These are phyloP conservation scores for Lentinula sp. DNA, from an alignment of 768 basidiomycete species.

Conservation along the genomic window DNA sequence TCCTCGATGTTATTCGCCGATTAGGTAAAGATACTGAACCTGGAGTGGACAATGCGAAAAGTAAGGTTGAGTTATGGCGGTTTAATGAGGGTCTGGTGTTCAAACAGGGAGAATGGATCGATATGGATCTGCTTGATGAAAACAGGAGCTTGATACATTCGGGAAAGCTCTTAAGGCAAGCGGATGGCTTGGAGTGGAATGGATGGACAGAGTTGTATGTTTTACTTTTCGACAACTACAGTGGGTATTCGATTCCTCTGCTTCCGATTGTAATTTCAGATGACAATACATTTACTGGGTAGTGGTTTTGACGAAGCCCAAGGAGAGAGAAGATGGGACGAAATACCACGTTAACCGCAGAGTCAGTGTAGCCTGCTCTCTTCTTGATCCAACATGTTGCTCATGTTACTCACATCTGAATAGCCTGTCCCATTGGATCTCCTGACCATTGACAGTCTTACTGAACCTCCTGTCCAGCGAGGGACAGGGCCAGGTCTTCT, in stretches of 20 bases:
- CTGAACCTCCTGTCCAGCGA: constrained; percentile 72
- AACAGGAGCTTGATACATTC: constrained; percentile 80
- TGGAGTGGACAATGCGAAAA: constrained; percentile 78
- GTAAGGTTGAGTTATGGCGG: constrained; percentile 86
- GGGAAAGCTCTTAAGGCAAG: constrained; percentile 77
- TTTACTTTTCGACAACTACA: constrained; percentile 91
- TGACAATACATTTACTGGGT: constrained; percentile 9
- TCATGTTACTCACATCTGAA: neutral
- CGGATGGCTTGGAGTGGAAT: constrained; percentile 65
- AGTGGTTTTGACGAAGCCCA: constrained; percentile 89
- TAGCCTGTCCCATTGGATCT: constrained; percentile 93
- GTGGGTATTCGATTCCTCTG: constrained; percentile 37
- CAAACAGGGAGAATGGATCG: constrained; percentile 73
- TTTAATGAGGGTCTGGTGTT: constrained; percentile 76
- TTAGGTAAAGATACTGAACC: constrained; percentile 86
- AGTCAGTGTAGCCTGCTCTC: constrained; percentile 34
- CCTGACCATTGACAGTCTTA: constrained; percentile 77
- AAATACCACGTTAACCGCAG: constrained; percentile 79
- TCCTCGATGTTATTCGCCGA: constrained; percentile 80
- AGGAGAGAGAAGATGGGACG: constrained; percentile 67
- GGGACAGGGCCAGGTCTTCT: constrained; percentile 53
- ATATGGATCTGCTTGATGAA: constrained; percentile 85
- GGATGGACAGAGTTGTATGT: constrained; percentile 90
- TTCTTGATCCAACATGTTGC: neutral
- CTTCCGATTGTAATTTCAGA: neutral